Conservation (phyloP, 768 basidiomycete species). For the Mycena epipterygia region DNA sequence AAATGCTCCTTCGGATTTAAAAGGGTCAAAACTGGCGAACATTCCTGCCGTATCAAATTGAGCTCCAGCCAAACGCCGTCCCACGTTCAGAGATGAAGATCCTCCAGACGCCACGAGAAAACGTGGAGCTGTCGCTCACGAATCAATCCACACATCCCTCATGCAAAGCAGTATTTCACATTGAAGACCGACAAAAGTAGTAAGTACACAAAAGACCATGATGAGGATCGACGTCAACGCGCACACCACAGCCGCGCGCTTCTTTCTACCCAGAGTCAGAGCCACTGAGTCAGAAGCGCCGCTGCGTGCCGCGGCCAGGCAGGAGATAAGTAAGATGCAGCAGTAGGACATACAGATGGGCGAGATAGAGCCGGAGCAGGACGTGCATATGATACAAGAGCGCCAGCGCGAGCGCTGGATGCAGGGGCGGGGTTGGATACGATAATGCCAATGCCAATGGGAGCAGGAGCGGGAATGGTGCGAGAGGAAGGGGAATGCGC, state of each 20-base stretch:
- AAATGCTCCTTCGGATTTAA: too few species aligned
- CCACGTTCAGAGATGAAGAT: too few species aligned
- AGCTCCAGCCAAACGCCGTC: too few species aligned
- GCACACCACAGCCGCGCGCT: not conserved
- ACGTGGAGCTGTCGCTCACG: too few species aligned
- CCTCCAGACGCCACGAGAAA: too few species aligned
- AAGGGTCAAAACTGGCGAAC: too few species aligned
- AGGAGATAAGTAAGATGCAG: constrained; percentile 47
- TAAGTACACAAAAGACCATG: not conserved
- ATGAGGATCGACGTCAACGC: constrained; percentile 12
- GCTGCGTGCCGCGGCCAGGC: constrained; percentile 18
- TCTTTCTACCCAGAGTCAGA: too few species aligned
- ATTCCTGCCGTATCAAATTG: too few species aligned
- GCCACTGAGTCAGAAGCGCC: constrained; percentile 12
- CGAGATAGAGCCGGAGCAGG: constrained; percentile 58
- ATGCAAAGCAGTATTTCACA: too few species aligned
- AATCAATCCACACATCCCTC: too few species aligned
- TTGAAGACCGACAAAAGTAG: too few species aligned
- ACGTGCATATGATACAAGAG: constrained; percentile 41
- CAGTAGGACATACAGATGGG: constrained; percentile 58
- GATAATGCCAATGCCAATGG: too few species aligned
- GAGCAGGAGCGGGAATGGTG: not conserved
- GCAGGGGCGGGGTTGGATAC: constrained; percentile 45
- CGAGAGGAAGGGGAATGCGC: constrained; percentile 1
- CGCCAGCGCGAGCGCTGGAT: constrained; percentile 50